These are phyloP conservation scores for Candida nanaspora DNA, from an alignment of 805 yeast genomes.

Conservation along the genomic window DNA sequence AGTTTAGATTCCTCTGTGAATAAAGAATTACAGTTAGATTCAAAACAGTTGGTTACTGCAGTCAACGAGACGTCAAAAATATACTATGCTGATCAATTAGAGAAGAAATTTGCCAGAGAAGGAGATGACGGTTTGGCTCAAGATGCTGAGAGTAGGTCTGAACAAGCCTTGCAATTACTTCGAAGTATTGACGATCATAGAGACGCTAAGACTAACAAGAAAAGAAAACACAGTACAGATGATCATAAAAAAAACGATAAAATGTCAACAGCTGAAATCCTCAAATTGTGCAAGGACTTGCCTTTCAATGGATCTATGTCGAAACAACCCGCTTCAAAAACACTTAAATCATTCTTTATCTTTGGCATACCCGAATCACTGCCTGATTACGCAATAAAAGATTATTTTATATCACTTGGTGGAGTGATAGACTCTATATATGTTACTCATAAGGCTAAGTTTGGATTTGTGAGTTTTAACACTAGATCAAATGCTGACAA, in stretches of 20 bases:
- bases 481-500: slow-evolving; percentile 46
- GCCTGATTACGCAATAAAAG: slow-evolving; percentile 55
- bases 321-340: slow-evolving; percentile 30
- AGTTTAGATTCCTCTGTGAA: too few species aligned
- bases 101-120: slow-evolving; percentile 21
- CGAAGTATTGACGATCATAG: slow-evolving; percentile 33
- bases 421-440: slow-evolving; percentile 44
- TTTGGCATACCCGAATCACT: slow-evolving; percentile 65
- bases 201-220: neutral
- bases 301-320: slow-evolving; percentile 59
- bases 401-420: slow-evolving; percentile 34
- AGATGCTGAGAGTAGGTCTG: slow-evolving; percentile 14
- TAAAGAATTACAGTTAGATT: slow-evolving; percentile 5
- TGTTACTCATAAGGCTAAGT: slow-evolving; percentile 49
- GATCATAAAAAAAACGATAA: slow-evolving; percentile 1
- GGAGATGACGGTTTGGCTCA: slow-evolving; percentile 17
- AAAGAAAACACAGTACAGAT: slow-evolving; percentile 3
- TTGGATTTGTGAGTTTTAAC: slow-evolving; percentile 57
- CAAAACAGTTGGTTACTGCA: slow-evolving; percentile 40
- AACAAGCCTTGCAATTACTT: slow-evolving; percentile 44
- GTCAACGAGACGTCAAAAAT: slow-evolving; percentile 37
- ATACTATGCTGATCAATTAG: slow-evolving; percentile 45
- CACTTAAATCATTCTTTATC: slow-evolving; percentile 56
- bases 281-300: slow-evolving; percentile 47
- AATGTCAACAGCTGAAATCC: slow-evolving; percentile 34